Base-by-base conservation (phyloP, 345 rosid genomes). In the Camelina hispida region DNA sequence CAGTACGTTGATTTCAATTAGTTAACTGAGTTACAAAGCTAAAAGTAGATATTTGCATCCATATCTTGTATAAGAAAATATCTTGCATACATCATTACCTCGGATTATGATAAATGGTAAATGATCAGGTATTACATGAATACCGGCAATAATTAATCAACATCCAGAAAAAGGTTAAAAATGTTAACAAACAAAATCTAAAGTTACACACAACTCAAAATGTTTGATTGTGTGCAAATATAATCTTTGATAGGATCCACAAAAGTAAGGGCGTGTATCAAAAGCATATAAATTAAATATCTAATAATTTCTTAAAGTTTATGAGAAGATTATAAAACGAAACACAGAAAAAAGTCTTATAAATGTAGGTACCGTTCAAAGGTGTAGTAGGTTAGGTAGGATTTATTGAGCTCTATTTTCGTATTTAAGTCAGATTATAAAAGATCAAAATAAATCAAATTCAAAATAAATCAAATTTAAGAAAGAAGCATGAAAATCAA, bases 231-330 rank as follows among this genome's bases (percentile, higher is more conserved):
- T 76, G 65, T 44, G 64, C 48, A 76, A 46, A 32, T 61, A 15
- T 55, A 22, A 69, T 76, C 70, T 44, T 43, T 16, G 40, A 62
- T 61, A 53, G 16, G 75, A 43, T 56, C 75, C 75, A 54, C 70
- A 53, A 76, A 76, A 76, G 70, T 40, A 69, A 62, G 75, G 80
- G 65, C 40, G 43, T 76, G 51, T 62, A 76, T 62, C 50, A 69
- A 76, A 69, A 69, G 75, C 22, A 62, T 60, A 60, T 60, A 52
- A 68, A 75, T 75, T 60, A 52, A 68, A 75, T 75, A 76, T 76
- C 20, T 14, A 47, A 65, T 22, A 52, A 43, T 22, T 35, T 56
- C 48, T 65, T 56, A n/a, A 15, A 15, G 22, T 15, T 30, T 30
- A 9, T 2, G 6, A 32, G 59, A 3, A 53, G 23, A 54, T 12